A percentile compares a stretch with the other conserved stretches of the same genome.
Evolutionary conservation across 768 basidiomycete species (phyloP).

Genomic region (Pleurotus pulmonarius): DNA sequence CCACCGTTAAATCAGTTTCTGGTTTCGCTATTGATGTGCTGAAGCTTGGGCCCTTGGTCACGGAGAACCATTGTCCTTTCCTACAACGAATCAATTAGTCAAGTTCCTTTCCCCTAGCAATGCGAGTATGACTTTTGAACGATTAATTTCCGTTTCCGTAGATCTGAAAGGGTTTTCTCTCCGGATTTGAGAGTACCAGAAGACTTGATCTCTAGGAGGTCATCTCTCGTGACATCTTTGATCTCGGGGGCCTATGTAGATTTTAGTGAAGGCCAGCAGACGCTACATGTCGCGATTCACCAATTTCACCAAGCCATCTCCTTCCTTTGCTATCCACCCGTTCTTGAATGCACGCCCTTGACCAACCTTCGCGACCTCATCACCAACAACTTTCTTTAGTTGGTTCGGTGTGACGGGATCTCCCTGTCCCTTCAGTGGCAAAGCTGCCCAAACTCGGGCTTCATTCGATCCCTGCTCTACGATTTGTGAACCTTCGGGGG

Average conservation of each 20-base stretch:
- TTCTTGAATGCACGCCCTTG: slow-evolving; percentile 97
- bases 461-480: slow-evolving; percentile 87
- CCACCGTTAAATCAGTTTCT: slow-evolving; percentile 94
- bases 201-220: slow-evolving; percentile 68
- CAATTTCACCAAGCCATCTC: slow-evolving; percentile 78
- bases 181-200: slow-evolving; percentile 71
- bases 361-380: slow-evolving; percentile 88
- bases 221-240: slow-evolving; percentile 68
- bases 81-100: slow-evolving; percentile 34
- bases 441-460: slow-evolving; percentile 86
- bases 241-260: slow-evolving; percentile 56
- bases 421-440: slow-evolving; percentile 70
- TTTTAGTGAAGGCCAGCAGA: slow-evolving; percentile 5
- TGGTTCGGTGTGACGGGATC: slow-evolving; percentile 61
- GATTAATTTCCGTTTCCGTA: slow-evolving; percentile 89
- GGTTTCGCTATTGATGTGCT: slow-evolving; percentile 88
- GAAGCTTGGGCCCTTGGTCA: slow-evolving; percentile 81
- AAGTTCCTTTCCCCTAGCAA: not conserved
- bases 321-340: slow-evolving; percentile 93
- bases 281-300: slow-evolving; percentile 43
- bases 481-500: slow-evolving; percentile 80
- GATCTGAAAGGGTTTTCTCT: slow-evolving; percentile 80
- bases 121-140: slow-evolving; percentile 63
- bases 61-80: slow-evolving; percentile 94
- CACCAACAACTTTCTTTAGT: slow-evolving; percentile 75